phyloP scores from a whole-genome alignment of 805 yeast genomes.

The Myxozyma geophila region DNA sequence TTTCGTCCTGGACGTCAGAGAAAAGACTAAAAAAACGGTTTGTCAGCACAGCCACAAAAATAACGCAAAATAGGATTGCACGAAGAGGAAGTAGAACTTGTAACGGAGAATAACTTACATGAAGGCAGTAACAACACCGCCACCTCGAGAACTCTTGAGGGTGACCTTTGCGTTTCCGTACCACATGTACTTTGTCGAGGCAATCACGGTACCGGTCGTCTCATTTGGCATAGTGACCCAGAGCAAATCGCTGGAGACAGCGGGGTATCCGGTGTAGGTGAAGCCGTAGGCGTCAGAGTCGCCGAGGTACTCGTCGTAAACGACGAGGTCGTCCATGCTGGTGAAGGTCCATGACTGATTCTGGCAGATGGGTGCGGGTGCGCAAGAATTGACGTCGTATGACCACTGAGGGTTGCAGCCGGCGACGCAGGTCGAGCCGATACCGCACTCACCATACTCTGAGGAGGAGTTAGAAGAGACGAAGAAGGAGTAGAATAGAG shows the following conservation, averaged over 20 bases:
- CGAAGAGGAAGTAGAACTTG: slow-evolving; percentile 49
- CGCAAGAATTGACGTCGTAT: slow-evolving; percentile 67
- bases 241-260: slow-evolving; percentile 59
- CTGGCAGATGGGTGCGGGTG: slow-evolving; percentile 82
- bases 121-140: slow-evolving; percentile 83
- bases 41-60: not conserved
- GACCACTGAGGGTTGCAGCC: slow-evolving; percentile 85
- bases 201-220: slow-evolving; percentile 76
- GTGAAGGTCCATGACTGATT: slow-evolving; percentile 44
- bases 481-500: not conserved
- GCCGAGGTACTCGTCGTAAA: slow-evolving; percentile 62
- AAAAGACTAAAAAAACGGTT: slow-evolving; percentile 48
- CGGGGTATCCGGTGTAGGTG: slow-evolving; percentile 60
- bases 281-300: slow-evolving; percentile 69
- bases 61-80: slow-evolving; percentile 60
- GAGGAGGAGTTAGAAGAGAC: not conserved
- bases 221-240: slow-evolving; percentile 79
- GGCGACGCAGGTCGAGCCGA: slow-evolving; percentile 77
- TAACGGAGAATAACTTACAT: slow-evolving; percentile 46
- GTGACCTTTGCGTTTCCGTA: slow-evolving; percentile 77
- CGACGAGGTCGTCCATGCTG: slow-evolving; percentile 44
- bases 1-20: slow-evolving; percentile 87
- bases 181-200: slow-evolving; percentile 82
- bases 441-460: slow-evolving; percentile 75
- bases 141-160: slow-evolving; percentile 71